These are phyloP conservation scores for Antitrichia curtipendula DNA, from an alignment of 225 moss, liverwort and hornwort genomes.

Conservation along the genomic window DNA sequence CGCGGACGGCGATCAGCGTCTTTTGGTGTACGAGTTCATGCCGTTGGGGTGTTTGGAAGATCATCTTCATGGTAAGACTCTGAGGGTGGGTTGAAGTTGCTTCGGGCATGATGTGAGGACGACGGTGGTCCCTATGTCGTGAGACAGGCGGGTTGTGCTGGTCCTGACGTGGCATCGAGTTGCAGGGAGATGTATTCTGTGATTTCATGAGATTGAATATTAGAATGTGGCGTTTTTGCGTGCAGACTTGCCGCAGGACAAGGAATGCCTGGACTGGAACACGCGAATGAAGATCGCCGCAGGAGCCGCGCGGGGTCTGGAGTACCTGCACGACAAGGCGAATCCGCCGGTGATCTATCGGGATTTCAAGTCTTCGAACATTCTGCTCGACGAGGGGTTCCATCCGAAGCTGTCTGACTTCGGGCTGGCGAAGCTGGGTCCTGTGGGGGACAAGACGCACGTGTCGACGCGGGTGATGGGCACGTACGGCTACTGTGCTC, in stretches of 20 bases:
- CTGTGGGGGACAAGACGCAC: conserved; percentile 97
- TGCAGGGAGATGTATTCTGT: neutral
- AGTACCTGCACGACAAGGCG: conserved; percentile 97
- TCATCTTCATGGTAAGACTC: conserved; percentile 78
- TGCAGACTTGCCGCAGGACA: conserved; percentile 86
- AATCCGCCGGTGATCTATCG: conserved; percentile 98
- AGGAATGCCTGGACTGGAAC: conserved; percentile 98
- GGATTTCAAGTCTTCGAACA: conserved; percentile 95
- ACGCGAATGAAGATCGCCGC: conserved; percentile 99
- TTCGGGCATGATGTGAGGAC: neutral
- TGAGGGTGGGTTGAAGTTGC: neutral
- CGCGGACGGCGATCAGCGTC: conserved; percentile 93
- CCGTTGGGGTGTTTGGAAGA: conserved; percentile 93
- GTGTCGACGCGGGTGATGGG: conserved; percentile 99
- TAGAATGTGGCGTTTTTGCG: neutral
- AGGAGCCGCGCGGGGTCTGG: conserved; percentile 91
- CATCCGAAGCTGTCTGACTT: conserved; percentile 98
- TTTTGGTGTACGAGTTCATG: conserved; percentile 97
- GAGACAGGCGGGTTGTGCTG: neutral
- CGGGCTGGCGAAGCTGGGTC: conserved; percentile 92
- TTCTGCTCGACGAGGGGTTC: conserved; percentile 89
- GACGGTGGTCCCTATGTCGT: neutral
- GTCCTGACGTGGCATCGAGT: neutral
- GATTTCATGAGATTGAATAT: neutral
- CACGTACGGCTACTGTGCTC: conserved; percentile 97